phyloP scores from a whole-genome alignment of 768 basidiomycete genomes.

The Gloeopeniophorella convolvens region DNA sequence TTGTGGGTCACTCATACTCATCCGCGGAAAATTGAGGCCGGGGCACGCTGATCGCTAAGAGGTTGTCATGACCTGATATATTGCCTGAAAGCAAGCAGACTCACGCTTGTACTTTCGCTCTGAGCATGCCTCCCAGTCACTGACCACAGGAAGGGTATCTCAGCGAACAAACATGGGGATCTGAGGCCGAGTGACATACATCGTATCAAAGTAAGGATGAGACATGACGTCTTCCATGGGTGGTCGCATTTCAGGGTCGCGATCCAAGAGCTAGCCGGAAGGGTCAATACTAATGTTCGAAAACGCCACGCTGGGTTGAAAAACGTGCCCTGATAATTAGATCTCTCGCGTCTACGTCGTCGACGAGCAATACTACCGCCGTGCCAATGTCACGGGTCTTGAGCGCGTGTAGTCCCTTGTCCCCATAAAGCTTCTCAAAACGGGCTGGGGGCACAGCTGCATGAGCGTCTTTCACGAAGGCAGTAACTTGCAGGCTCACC shows the following conservation, averaged over 20 bases:
- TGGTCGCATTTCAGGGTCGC: not conserved
- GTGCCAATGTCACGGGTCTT: not conserved
- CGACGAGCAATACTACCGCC: not conserved
- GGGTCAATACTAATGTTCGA: no score
- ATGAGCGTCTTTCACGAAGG: not conserved
- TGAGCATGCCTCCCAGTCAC: no score
- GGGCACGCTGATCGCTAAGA: no score
- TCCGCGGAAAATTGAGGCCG: no score
- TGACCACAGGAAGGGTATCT: no score
- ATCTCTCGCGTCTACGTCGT: not conserved
- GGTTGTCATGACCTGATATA: no score
- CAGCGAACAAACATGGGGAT: no score
- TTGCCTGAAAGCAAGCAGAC: no score
- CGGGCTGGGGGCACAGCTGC: not conserved
- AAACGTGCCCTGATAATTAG: not conserved
- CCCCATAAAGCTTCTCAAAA: not conserved
- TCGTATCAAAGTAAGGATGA: not conserved
- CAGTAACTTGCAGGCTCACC: not conserved
- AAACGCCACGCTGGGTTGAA: no score
- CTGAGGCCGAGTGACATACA: no score
- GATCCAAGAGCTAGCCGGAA: not conserved
- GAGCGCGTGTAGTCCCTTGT: not conserved
- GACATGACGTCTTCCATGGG: not conserved
- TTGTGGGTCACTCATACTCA: no score
- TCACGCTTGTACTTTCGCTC: no score